A percentile compares a stretch with the other conserved stretches of the same genome.
Conservation (phyloP, 2,329 filamentous ascomycete species). For the Trichocomaceae sp. region DNA sequence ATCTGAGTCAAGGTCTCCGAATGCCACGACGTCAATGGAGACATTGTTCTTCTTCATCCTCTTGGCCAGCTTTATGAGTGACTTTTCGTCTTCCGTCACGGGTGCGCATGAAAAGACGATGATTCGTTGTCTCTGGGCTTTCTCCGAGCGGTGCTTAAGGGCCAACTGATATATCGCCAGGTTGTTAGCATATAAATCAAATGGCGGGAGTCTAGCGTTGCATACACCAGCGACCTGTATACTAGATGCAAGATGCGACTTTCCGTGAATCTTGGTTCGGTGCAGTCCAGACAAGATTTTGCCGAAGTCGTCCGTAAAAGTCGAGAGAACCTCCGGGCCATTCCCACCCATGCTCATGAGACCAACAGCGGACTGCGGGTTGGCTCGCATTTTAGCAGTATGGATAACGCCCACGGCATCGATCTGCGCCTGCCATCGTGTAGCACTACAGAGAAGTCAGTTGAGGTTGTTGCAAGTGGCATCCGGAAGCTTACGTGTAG, state of each 20-base stretch:
- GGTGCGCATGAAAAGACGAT: constrained; percentile 95
- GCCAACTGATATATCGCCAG: constrained; percentile 58
- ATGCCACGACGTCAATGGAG: constrained; percentile 88
- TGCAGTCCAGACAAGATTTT: constrained; percentile 90
- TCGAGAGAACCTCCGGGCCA: constrained; percentile 94
- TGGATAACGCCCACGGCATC: constrained; percentile 95
- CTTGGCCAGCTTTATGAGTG: constrained; percentile 81
- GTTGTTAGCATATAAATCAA: constrained; percentile 11
- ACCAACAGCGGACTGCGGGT: constrained; percentile 94
- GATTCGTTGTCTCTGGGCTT: constrained; percentile 91
- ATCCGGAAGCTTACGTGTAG: constrained; percentile 49
- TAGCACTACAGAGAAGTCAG: constrained; percentile 57
- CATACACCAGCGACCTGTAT: constrained; percentile 92
- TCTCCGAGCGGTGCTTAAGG: constrained; percentile 96
- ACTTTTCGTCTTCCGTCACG: constrained; percentile 81
- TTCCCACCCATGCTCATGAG: constrained; percentile 98
- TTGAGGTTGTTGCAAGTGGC: constrained; percentile 7
- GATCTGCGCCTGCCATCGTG: constrained; percentile 90
- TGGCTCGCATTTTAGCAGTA: constrained; percentile 87
- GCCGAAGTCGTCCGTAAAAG: constrained; percentile 90
- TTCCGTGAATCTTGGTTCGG: constrained; percentile 88
- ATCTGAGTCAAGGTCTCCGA: constrained; percentile 87
- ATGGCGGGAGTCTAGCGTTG: constrained; percentile 11
- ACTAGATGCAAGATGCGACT: constrained; percentile 79
- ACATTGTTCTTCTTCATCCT: constrained; percentile 99